A percentile compares a stretch with the other conserved stretches of the same genome.
These are phyloP conservation scores for Celoporthe dispersa DNA, from an alignment of 2,329 filamentous ascomycete genomes.

Conservation along the genomic window DNA sequence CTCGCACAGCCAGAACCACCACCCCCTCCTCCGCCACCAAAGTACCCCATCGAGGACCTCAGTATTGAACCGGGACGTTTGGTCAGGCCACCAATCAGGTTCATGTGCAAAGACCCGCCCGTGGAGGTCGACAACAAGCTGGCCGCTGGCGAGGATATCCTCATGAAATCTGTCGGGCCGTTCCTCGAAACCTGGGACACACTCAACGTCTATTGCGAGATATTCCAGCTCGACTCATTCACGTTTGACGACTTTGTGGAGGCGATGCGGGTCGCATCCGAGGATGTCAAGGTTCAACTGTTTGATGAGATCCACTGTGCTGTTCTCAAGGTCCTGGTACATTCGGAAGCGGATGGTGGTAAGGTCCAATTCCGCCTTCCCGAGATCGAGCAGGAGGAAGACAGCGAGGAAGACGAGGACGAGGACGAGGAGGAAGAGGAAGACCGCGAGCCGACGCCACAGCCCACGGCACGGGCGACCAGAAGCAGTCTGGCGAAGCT, in stretches of 20 bases:
- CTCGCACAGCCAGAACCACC: constrained; percentile 48
- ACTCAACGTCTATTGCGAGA: constrained; percentile 95
- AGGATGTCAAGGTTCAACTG: constrained; percentile 77
- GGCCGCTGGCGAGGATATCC: constrained; percentile 63
- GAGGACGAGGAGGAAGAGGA: constrained; percentile 59
- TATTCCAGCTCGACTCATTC: constrained; percentile 93
- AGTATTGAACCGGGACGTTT: constrained; percentile 73
- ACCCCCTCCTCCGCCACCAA: constrained; percentile 75
- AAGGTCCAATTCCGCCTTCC: constrained; percentile 80
- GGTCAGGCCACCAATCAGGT: constrained; percentile 77
- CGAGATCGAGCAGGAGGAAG: constrained; percentile 72
- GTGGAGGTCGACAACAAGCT: constrained; percentile 51
- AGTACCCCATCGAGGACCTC: constrained; percentile 95
- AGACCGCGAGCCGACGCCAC: constrained; percentile 72
- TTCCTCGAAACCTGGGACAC: constrained; percentile 95
- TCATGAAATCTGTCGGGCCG: constrained; percentile 83
- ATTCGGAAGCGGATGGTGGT: constrained; percentile 74
- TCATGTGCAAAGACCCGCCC: constrained; percentile 70
- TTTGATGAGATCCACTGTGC: constrained; percentile 92
- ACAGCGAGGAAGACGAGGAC: constrained; percentile 66
- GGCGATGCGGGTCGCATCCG: constrained; percentile 77
- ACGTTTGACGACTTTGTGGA: constrained; percentile 97
- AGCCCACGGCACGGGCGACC: constrained; percentile 72
- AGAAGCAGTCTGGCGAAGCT: constrained; percentile 84
- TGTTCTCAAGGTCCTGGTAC: constrained; percentile 83